A percentile compares a stretch with the other conserved stretches of the same genome.
Evolutionary conservation across 257 asterid genomes (phyloP).

Genomic region (Capsicum baccatum): DNA sequence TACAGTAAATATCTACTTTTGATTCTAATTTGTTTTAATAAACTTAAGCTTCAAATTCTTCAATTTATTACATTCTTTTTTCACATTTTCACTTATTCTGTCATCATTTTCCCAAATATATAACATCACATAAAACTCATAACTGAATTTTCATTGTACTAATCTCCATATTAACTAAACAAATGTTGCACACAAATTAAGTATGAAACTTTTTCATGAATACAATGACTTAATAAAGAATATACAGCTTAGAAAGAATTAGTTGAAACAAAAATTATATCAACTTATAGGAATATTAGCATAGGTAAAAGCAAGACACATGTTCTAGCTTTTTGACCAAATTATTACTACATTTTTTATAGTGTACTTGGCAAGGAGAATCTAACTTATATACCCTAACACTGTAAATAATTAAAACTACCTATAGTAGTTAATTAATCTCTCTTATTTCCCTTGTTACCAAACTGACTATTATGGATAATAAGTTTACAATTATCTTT

Average conservation of each 20-base stretch:
- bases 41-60: not conserved
- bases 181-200: not conserved
- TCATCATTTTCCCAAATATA: not conserved
- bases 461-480: not conserved
- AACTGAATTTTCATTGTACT: not conserved
- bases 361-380: not conserved
- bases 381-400: not conserved
- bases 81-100: not conserved
- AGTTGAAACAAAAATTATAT: not conserved
- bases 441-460: not conserved
- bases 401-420: not conserved
- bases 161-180: not conserved
- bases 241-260: not conserved
- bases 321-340: constrained; percentile 22
- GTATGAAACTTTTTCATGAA: not conserved
- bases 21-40: not conserved
- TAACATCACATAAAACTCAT: not conserved
- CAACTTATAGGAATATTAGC: not conserved
- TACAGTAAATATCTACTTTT: constrained; percentile 5
- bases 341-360: not conserved
- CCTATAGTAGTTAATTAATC: not conserved
- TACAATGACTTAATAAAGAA: not conserved
- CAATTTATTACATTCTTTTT: not conserved
- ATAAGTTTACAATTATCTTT: not conserved
- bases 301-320: not conserved